Percentiles rank a stretch among this genome's conserved stretches.
Evolutionary conservation across 176 grass and related monocot species (phyloP).

Genomic region (Cenchrus americanus): DNA sequence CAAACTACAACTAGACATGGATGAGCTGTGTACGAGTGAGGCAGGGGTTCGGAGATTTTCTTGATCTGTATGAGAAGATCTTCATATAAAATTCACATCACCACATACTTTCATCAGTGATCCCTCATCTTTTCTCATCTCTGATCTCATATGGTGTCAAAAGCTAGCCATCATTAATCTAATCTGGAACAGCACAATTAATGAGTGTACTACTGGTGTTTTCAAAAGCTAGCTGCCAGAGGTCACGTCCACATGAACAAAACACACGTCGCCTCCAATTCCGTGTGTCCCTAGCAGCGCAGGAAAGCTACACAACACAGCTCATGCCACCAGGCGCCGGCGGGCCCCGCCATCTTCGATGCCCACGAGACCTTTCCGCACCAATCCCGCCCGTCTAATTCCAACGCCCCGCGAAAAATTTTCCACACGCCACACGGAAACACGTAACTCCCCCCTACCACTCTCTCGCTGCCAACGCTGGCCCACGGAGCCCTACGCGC

Average conservation of each 20-base stretch:
- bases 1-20: too few species aligned
- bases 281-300: slow-evolving; percentile 46
- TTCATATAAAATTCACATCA: too few species aligned
- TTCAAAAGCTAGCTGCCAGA: neutral
- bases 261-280: neutral
- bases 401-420: neutral
- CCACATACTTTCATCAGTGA: too few species aligned
- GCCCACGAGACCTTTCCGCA: slow-evolving; percentile 67
- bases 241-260: slow-evolving; percentile 7
- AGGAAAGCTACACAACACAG: slow-evolving; percentile 55
- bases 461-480: neutral
- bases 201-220: neutral
- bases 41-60: too few species aligned
- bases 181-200: neutral
- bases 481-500: slow-evolving; percentile 23
- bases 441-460: neutral
- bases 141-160: neutral
- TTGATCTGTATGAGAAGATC: too few species aligned
- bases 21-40: too few species aligned
- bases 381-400: slow-evolving; percentile 55
- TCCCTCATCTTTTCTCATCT: too few species aligned
- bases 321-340: slow-evolving; percentile 40
- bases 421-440: slow-evolving; percentile 22
- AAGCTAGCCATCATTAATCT: neutral
- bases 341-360: slow-evolving; percentile 44